phyloP scores from a whole-genome alignment of 1,139 yeast genomes.

The Magnusiomyces magnusii region DNA sequence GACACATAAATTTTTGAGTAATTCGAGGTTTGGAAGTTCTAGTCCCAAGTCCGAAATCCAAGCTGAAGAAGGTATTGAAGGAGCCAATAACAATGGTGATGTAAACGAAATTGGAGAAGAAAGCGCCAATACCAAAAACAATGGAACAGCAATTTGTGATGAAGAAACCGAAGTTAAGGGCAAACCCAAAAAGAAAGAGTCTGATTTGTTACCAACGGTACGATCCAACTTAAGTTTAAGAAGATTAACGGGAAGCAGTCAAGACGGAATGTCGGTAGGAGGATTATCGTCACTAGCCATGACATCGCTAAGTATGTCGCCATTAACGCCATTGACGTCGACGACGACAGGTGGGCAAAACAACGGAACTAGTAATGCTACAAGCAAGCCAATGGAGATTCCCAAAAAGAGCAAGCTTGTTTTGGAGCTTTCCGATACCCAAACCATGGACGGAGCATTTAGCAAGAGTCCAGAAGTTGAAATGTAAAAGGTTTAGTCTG shows the following conservation, averaged over 20 bases:
- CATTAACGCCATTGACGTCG: constrained; percentile 9
- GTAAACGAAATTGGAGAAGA: not conserved
- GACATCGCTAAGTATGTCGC: constrained; percentile 12
- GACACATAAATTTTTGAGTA: constrained; percentile 43
- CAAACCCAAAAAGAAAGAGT: constrained; percentile 19
- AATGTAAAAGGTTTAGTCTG: no score
- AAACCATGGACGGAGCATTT: constrained; percentile 34
- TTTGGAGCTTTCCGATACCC: constrained; percentile 12
- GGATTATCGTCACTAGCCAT: constrained; percentile 16
- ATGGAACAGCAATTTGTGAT: no score
- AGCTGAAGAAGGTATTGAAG: not conserved
- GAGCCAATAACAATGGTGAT: not conserved
- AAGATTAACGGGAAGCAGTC: constrained; percentile 15
- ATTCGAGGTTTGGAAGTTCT: constrained; percentile 16
- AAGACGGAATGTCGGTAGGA: constrained; percentile 13
- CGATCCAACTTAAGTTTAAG: constrained; percentile 28
- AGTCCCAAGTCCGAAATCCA: not conserved
- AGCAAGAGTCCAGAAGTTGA: constrained; percentile 28
- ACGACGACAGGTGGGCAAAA: not conserved
- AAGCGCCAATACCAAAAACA: not conserved
- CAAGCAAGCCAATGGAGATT: not conserved
- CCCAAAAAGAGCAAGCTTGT: constrained; percentile 5
- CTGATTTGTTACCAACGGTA: constrained; percentile 34
- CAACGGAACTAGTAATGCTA: not conserved
- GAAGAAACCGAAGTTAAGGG: not conserved